Base-by-base conservation (phyloP, 2,329 filamentous ascomycete genomes). In the Aspergillus carbonarius region DNA sequence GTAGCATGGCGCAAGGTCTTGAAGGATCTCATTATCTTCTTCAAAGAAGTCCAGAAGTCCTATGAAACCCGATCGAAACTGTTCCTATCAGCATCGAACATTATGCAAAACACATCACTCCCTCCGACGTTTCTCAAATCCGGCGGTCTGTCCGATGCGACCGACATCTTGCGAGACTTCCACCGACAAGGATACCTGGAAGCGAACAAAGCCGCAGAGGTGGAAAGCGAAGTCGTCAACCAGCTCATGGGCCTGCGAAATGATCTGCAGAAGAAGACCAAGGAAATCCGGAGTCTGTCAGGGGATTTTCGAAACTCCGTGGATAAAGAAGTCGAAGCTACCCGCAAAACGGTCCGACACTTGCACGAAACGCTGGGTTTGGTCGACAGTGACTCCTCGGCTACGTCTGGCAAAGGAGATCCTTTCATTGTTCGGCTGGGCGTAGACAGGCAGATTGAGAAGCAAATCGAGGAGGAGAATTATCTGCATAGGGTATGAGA, bases 291-390 rank as follows among this genome's bases (percentile, higher is more conserved):
- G 78, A 89, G 87, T 65, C 81, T 99, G 15, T 90, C 92, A 5
- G 90, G 92, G 15, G 95, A 99, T 74, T 99, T 99, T 78, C 96
- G 96, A 78, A 99, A 96, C 72, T 90, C 89, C 0, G 92, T 99
- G 9, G 92, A 96, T 25, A 96, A 93, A 78, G 95, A 98, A 76
- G 93, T 96, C 80, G 93, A 97, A 18, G 80, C 75, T 17, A 97
- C 95, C 0, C 84, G 88, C 61, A 91, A 87, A 72, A 88, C 89
- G 15, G 91, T 98, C 25, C 87, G 88, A 54, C 82, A 86, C 32
- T 81, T 97, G n/a, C 88, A 95, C 63, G 93, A 97, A 60, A 85
- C 89, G 1, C 78, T 99, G 32, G 88, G 89, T 15, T 85, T 91
- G 66, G 88, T 88, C 42, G 92, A 97, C 70, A 80, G 89, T 15